Conservation (phyloP, 305 asterid genomes). For the Solanum hybrid region DNA sequence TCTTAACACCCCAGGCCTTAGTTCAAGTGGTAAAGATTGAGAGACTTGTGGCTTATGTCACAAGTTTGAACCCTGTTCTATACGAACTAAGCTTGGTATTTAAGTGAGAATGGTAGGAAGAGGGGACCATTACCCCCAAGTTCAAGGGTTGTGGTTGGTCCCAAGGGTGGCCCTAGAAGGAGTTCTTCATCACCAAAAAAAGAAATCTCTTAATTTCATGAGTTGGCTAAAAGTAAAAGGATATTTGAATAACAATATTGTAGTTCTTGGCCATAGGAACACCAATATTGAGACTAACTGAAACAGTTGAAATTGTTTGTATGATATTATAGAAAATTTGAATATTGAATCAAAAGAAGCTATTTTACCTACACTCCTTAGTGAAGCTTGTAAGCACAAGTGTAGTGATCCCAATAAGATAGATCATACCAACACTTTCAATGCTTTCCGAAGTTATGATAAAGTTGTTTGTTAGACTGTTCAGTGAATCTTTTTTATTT, state of each 20-base stretch:
- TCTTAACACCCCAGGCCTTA: background rate
- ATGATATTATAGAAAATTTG: background rate
- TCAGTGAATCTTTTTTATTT: background rate
- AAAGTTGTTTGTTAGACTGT: background rate
- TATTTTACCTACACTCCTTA: background rate
- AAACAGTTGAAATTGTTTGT: background rate
- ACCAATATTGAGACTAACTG: background rate
- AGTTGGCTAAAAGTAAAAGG: background rate
- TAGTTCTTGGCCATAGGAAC: background rate
- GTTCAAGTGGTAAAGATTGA: background rate
- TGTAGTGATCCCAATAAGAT: background rate
- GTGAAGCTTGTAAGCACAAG: background rate
- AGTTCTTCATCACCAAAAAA: background rate
- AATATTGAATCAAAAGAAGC: background rate
- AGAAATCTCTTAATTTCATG: background rate
- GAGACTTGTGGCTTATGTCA: background rate
- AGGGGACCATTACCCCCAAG: background rate
- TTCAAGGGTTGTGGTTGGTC: background rate
- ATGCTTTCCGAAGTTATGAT: background rate
- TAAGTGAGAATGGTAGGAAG: background rate
- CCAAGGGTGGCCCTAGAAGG: background rate
- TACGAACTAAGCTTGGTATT: background rate
- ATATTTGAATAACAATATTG: background rate
- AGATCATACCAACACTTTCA: background rate
- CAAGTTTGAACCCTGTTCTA: background rate